Evolutionary conservation across 495 filamentous ascomycete species (phyloP).

Genomic region (Tirmania nivea): DNA sequence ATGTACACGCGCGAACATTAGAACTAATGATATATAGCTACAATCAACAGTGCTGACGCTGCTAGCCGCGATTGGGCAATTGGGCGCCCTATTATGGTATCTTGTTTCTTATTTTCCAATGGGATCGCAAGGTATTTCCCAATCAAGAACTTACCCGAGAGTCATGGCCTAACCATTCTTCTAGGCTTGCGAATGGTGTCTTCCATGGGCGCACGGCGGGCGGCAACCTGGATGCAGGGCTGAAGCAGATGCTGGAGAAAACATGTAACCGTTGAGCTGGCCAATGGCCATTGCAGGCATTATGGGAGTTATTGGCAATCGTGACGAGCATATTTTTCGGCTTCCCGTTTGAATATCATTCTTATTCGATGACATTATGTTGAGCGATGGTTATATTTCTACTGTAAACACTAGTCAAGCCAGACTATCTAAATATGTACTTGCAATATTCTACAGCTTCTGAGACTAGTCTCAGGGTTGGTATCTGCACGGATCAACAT

Average conservation of each 20-base stretch:
- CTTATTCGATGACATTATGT: too few relatives aligned
- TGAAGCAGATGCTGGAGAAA: conserved; percentile 21
- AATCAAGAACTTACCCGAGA: too few relatives aligned
- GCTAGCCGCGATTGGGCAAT: conserved; percentile 58
- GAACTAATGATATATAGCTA: conserved; percentile 32
- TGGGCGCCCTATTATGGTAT: conserved; percentile 75
- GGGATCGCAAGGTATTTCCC: conserved; percentile 64
- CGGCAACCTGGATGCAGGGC: conserved; percentile 72
- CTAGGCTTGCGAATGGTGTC: conserved; percentile 71
- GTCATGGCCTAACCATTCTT: too few relatives aligned
- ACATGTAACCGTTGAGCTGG: neutral
- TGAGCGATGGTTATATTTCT: too few relatives aligned
- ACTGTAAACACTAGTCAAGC: too few relatives aligned
- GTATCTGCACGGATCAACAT: too few relatives aligned
- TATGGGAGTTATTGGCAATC: too few relatives aligned
- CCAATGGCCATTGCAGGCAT: neutral
- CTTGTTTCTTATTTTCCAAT: conserved; percentile 95
- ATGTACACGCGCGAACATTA: neutral
- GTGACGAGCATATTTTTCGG: too few relatives aligned
- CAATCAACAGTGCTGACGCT: conserved; percentile 63
- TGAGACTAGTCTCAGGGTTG: too few relatives aligned
- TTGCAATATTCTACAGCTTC: too few relatives aligned
- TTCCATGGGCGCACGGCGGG: conserved; percentile 60
- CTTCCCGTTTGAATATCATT: too few relatives aligned
- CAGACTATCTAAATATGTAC: too few relatives aligned